Conservation (phyloP, 306 rosid genomes). For the Nissolia schottii region DNA sequence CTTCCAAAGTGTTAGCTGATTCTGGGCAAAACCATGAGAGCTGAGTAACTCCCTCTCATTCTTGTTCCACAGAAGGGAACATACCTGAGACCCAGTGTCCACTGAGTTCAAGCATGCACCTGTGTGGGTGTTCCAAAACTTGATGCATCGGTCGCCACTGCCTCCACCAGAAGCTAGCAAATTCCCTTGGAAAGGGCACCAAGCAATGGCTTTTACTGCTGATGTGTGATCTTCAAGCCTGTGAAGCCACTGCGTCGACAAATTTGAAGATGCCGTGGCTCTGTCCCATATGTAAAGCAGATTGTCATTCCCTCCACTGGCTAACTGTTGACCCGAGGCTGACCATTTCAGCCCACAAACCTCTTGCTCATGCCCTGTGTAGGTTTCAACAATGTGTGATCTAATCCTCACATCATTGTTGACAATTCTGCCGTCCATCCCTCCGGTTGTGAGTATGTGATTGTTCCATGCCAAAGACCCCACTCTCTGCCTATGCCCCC, state of each 20-base stretch:
- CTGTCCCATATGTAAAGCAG: constrained; percentile 72
- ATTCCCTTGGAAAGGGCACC: constrained; percentile 91
- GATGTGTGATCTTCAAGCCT: constrained; percentile 76
- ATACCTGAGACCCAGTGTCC: constrained; percentile 86
- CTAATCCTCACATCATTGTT: constrained; percentile 77
- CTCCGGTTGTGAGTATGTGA: constrained; percentile 79
- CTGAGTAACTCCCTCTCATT: constrained; percentile 89
- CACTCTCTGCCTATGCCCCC: constrained; percentile 68
- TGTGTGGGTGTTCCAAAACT: constrained; percentile 89
- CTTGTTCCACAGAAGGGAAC: constrained; percentile 82
- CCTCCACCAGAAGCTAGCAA: constrained; percentile 83
- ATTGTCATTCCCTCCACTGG: constrained; percentile 89
- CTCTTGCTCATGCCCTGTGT: constrained; percentile 79
- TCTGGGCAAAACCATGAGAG: constrained; percentile 76
- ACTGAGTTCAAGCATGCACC: constrained; percentile 87
- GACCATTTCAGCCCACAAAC: constrained; percentile 90
- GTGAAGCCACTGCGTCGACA: constrained; percentile 80
- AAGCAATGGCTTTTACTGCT: constrained; percentile 80
- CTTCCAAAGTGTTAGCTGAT: constrained; percentile 83
- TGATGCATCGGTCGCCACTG: constrained; percentile 63
- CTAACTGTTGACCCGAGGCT: constrained; percentile 70
- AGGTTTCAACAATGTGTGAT: constrained; percentile 70
- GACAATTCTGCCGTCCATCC: constrained; percentile 69
- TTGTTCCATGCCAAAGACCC: constrained; percentile 87
- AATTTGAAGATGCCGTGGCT: constrained; percentile 53